Percentiles rank a stretch among this genome's conserved stretches.
phyloP scores from a whole-genome alignment of 768 basidiomycete species.

The Inosperma sp. region DNA sequence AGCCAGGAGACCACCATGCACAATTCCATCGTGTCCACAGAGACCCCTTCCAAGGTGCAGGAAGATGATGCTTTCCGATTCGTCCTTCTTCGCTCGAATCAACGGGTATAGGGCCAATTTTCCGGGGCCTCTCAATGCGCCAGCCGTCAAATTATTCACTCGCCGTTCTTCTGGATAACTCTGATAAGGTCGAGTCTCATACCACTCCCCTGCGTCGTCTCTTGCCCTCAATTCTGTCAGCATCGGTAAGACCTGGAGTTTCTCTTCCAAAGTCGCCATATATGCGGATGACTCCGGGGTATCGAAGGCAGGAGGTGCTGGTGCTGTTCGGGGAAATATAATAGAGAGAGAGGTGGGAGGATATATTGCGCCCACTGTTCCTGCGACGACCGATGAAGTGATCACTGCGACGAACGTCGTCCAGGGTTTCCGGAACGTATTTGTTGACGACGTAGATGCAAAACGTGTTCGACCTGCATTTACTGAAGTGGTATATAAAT shows the following conservation, averaged over 20 bases:
- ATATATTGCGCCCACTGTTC: slow-evolving; percentile 61
- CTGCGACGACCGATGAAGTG: slow-evolving; percentile 37
- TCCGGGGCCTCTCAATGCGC: slow-evolving; percentile 82
- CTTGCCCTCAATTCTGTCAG: slow-evolving; percentile 47
- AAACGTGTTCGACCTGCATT: not conserved
- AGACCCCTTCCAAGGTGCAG: slow-evolving; percentile 81
- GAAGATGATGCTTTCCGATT: slow-evolving; percentile 64
- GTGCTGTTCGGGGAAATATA: slow-evolving; percentile 72
- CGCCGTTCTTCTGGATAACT: slow-evolving; percentile 65
- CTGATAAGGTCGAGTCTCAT: slow-evolving; percentile 72
- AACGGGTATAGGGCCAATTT: slow-evolving; percentile 78
- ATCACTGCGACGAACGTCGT: slow-evolving; percentile 29
- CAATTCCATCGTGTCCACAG: slow-evolving; percentile 92
- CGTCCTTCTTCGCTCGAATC: slow-evolving; percentile 69
- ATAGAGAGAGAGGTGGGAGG: slow-evolving; percentile 63
- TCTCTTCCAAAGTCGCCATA: slow-evolving; percentile 56
- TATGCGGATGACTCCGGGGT: slow-evolving; percentile 57
- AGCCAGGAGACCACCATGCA: slow-evolving; percentile 90
- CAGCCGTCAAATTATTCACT: slow-evolving; percentile 80
- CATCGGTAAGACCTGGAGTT: slow-evolving; percentile 60
- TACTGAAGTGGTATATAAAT: too few relatives aligned
- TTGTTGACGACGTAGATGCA: not conserved
- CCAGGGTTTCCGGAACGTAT: slow-evolving; percentile 19
- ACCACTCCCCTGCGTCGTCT: slow-evolving; percentile 58
- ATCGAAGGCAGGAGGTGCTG: slow-evolving; percentile 54